Percentiles rank a stretch among this genome's conserved stretches.
These are phyloP conservation scores for Ogataea kodamae DNA, from an alignment of 805 yeast genomes.

Conservation along the genomic window DNA sequence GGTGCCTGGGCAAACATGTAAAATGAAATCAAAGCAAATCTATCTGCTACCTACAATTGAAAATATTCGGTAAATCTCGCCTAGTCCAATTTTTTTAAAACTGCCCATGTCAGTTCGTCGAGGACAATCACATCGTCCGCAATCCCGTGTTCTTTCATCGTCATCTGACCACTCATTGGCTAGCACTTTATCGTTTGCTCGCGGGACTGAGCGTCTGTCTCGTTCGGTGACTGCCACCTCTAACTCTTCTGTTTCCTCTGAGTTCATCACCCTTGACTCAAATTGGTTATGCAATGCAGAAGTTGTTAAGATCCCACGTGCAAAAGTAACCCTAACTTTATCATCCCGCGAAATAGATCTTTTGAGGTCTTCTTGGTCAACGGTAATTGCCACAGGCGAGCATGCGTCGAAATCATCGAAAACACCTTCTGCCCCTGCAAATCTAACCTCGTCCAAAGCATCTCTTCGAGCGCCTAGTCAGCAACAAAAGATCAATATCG, in stretches of 20 bases:
- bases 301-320: slow-evolving; percentile 26
- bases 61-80: neutral
- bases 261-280: slow-evolving; percentile 28
- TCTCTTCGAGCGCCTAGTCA: slow-evolving; percentile 4
- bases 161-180: slow-evolving; percentile 2
- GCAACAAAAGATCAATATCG: slow-evolving; percentile 1
- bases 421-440: neutral
- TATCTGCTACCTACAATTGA: slow-evolving; percentile 1
- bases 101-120: slow-evolving; percentile 12
- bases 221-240: slow-evolving; percentile 29
- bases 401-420: slow-evolving; percentile 1
- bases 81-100: neutral
- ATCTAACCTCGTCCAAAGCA: slow-evolving; percentile 1
- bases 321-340: slow-evolving; percentile 26
- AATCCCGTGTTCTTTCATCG: slow-evolving; percentile 3
- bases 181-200: slow-evolving; percentile 11
- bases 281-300: slow-evolving; percentile 34
- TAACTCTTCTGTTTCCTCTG: slow-evolving; percentile 14
- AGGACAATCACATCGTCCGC: slow-evolving; percentile 3
- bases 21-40: no score
- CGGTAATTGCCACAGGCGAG: slow-evolving; percentile 29
- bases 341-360: slow-evolving; percentile 40
- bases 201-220: slow-evolving; percentile 14
- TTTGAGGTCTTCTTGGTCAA: slow-evolving; percentile 46
- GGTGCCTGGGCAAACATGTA: slow-evolving; percentile 61